Evolutionary conservation across 495 filamentous ascomycete genomes (phyloP), one percentile per base, ranked within the genome.

Genomic region (Tuber melanosporum): DNA sequence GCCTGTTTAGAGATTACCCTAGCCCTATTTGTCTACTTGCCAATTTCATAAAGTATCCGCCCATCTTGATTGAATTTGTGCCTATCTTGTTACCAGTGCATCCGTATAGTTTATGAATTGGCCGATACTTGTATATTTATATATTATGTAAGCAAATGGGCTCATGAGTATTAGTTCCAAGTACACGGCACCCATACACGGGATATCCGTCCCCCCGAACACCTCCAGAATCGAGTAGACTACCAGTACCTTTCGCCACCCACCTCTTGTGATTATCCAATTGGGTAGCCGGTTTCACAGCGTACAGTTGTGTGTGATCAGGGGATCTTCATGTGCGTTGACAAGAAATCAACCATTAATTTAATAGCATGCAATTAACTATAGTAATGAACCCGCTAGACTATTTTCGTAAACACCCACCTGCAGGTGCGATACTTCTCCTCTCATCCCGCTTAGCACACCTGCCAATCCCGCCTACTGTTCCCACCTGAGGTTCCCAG

Each of bases 401-500:
- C n/a, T 0, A n/a, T 2, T n/a, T 26, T 3, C n/a, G n/a, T 32
- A 62, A 62, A 0, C 52, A 62, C 52, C n/a, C 26, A 9, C n/a
- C 52, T n/a, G 7, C n/a, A 22, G n/a, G n/a, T n/a, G n/a, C n/a
- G n/a, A n/a, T n/a, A n/a, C n/a, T n/a, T 12, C n/a, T 26, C n/a
- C 7, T 2, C 10, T 10, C 52, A 62, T 62, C 52, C 8, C n/a
- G n/a, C 52, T 62, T n/a, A 62, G 52, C 9, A 62, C 45, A 26
- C n/a, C 3, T 5, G 43, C 39, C 2, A 32, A 70, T 20, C n/a
- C n/a, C n/a, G n/a, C n/a, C 73, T 82, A 82, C 74, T 82, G 76
- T 83, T 90, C 87, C 90, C 90, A 92, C 76, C 87, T 86, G 32
- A 91, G 86, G 73, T 86, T 87, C 74, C 87, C 88, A 73, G 88